Percentiles rank a stretch among this genome's conserved stretches.
These are phyloP conservation scores for Amylostereum areolatum DNA, from an alignment of 1,284 basidiomycete genomes.

Conservation along the genomic window DNA sequence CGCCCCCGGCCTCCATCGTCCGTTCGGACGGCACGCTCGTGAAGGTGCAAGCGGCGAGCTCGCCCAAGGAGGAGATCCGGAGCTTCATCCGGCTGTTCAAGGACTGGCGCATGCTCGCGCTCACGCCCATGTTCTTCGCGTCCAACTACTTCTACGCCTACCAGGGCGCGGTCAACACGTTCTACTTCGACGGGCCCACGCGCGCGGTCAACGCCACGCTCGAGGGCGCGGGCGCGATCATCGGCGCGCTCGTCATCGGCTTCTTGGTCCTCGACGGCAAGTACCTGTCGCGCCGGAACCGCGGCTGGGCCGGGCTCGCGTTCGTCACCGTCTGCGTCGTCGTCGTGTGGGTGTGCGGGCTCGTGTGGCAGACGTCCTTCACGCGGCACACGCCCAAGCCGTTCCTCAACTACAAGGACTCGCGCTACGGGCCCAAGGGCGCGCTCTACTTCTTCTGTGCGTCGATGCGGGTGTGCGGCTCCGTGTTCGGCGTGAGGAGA, in stretches of 20 bases:
- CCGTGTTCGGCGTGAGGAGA: neutral
- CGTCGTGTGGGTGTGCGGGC: slow-evolving; percentile 30
- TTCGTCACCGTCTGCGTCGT: slow-evolving; percentile 27
- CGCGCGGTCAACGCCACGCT: slow-evolving; percentile 37
- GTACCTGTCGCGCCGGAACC: slow-evolving; percentile 27
- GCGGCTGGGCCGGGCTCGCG: slow-evolving; percentile 34
- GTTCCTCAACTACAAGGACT: slow-evolving; percentile 28
- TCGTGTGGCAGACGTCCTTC: slow-evolving; percentile 32
- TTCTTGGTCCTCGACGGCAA: slow-evolving; percentile 31
- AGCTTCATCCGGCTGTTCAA: slow-evolving; percentile 29
- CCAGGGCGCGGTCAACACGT: slow-evolving; percentile 32
- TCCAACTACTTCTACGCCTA: slow-evolving; percentile 37
- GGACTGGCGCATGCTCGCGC: slow-evolving; percentile 32
- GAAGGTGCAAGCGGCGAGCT: slow-evolving; percentile 27
- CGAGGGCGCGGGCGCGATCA: slow-evolving; percentile 34
- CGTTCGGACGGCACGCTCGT: slow-evolving; percentile 33
- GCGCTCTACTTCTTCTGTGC: slow-evolving; percentile 35
- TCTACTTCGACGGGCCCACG: slow-evolving; percentile 32
- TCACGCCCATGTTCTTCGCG: slow-evolving; percentile 37
- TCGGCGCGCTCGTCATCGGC: slow-evolving; percentile 36
- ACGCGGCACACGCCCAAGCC: slow-evolving; percentile 16
- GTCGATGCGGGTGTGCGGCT: slow-evolving; percentile 11
- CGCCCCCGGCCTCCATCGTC: slow-evolving; percentile 31
- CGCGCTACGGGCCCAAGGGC: slow-evolving; percentile 26
- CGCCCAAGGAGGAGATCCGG: slow-evolving; percentile 27